These are phyloP conservation scores for Darksidea phi DNA, from an alignment of 495 filamentous ascomycete species.

Conservation along the genomic window DNA sequence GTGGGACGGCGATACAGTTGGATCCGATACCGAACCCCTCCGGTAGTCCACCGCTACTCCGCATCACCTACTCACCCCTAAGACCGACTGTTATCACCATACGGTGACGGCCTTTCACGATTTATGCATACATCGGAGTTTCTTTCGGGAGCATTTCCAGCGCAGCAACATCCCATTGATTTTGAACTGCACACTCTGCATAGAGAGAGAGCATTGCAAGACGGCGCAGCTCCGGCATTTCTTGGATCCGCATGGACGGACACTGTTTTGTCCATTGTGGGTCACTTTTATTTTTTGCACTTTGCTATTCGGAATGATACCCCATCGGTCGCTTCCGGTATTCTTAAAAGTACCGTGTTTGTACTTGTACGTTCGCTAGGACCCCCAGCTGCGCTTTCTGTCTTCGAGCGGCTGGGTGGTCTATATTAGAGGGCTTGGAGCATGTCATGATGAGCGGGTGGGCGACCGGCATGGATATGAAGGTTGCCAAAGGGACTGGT, in stretches of 20 bases:
- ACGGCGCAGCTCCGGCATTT: neutral
- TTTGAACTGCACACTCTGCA: neutral
- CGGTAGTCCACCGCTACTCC: slow-evolving; percentile 12
- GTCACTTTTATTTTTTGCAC: neutral
- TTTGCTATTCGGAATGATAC: slow-evolving; percentile 18
- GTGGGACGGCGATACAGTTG: slow-evolving; percentile 63
- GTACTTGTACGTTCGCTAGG: slow-evolving; percentile 18
- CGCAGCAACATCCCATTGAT: neutral
- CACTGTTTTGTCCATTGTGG: neutral
- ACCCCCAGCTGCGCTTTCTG: slow-evolving; percentile 1
- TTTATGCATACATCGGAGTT: slow-evolving; percentile 25
- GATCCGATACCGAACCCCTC: slow-evolving; percentile 45
- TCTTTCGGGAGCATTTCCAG: slow-evolving; percentile 14
- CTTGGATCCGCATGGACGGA: neutral
- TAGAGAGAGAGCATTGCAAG: slow-evolving; percentile 6
- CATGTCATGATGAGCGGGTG: neutral
- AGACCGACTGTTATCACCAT: neutral
- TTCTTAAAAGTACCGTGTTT: slow-evolving; percentile 11
- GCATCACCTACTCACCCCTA: slow-evolving; percentile 4
- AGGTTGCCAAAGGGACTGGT: neutral
- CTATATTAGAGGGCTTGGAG: neutral
- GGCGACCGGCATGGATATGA: too few relatives aligned
- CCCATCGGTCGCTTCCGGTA: slow-evolving; percentile 24
- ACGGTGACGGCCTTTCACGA: slow-evolving; percentile 10
- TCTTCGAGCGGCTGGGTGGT: neutral